Conservation (phyloP, 1,139 yeast genomes). For the Yamadazyma sp. region DNA sequence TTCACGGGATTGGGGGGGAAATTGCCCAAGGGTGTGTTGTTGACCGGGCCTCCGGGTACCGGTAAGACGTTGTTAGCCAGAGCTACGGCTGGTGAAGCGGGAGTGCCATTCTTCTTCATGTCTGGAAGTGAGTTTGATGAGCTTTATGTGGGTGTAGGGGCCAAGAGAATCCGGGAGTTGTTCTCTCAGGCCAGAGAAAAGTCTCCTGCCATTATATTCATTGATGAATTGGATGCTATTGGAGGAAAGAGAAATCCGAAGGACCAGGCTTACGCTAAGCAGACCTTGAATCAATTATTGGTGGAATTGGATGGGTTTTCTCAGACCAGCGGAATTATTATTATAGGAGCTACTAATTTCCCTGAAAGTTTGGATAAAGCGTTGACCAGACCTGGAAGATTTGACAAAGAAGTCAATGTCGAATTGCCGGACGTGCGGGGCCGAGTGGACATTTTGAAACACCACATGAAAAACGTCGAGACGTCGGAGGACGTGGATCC, state of each 20-base stretch:
- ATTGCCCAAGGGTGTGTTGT: slow-evolving; percentile 91
- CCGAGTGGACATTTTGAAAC: slow-evolving; percentile 86
- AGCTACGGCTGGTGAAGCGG: slow-evolving; percentile 99
- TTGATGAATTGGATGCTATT: slow-evolving; percentile 96
- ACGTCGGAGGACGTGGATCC: slow-evolving; percentile 84
- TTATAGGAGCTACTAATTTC: slow-evolving; percentile 97
- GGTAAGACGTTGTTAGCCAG: slow-evolving; percentile 97
- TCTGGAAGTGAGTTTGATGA: slow-evolving; percentile 98
- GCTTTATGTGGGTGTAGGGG: slow-evolving; percentile 98
- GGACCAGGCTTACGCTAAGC: slow-evolving; percentile 97
- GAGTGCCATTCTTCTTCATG: slow-evolving; percentile 98
- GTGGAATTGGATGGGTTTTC: slow-evolving; percentile 97
- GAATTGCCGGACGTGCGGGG: slow-evolving; percentile 98
- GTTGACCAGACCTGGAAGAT: slow-evolving; percentile 96
- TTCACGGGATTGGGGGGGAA: slow-evolving; percentile 97
- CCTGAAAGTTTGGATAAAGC: slow-evolving; percentile 97
- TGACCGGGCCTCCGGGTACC: slow-evolving; percentile 99
- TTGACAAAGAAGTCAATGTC: slow-evolving; percentile 92
- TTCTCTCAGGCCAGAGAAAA: slow-evolving; percentile 91
- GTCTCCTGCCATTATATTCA: slow-evolving; percentile 95
- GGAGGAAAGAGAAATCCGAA: slow-evolving; percentile 97
- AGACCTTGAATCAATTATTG: slow-evolving; percentile 89
- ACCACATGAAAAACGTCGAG: slow-evolving; percentile 90
- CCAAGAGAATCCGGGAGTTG: slow-evolving; percentile 92
- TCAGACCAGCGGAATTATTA: slow-evolving; percentile 88